Evolutionary conservation across 2,329 filamentous ascomycete species (phyloP), one percentile per base, ranked within the genome.

Genomic region (Calonectria montana): DNA sequence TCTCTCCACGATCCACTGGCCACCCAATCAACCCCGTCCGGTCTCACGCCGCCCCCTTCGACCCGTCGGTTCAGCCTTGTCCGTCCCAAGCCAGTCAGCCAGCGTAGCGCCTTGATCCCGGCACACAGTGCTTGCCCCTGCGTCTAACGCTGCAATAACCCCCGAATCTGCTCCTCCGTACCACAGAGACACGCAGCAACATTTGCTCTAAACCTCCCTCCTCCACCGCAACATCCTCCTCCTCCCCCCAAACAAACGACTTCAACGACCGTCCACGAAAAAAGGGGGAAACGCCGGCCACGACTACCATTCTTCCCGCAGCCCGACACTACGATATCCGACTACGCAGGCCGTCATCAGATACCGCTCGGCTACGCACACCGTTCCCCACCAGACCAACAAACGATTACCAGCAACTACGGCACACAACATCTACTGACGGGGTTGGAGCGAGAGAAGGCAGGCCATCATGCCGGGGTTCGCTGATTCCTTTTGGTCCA

Each of bases 401-500:
- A 59, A 72, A 48, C 66, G 45, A 69, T 62, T 18, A 63, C 73
- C 66, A 68, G 25, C 64, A 48, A 62, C 65, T 50, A 59, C 47
- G 29, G 48, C 37, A 67, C 67, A 70, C 67, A 39, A 39, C 53
- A 59, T 59, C 16, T 66, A 70, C 73, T 69, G 71, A 79, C 76
- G 72, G 74, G 74, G 75, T 62, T 75, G 76, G 72, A 69, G 69
- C 37, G 70, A 62, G 74, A 73, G 61, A 77, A 79, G 77, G 77
- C 73, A 75, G 75, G 69, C 75, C 76, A 91, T 84, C 82, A 96
- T 96, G 94, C 93, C 94, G 78, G 91, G 94, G 80, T 98, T 99
- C 86, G 92, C 95, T 78, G 95, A 96, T 86, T 98, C 96, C 63
- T 98, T 99, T 87, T 99, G 97, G 97, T 98, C 97, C 74, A 91